Conservation (phyloP, 2,329 filamentous ascomycete species). For the Claviceps digitariae region DNA sequence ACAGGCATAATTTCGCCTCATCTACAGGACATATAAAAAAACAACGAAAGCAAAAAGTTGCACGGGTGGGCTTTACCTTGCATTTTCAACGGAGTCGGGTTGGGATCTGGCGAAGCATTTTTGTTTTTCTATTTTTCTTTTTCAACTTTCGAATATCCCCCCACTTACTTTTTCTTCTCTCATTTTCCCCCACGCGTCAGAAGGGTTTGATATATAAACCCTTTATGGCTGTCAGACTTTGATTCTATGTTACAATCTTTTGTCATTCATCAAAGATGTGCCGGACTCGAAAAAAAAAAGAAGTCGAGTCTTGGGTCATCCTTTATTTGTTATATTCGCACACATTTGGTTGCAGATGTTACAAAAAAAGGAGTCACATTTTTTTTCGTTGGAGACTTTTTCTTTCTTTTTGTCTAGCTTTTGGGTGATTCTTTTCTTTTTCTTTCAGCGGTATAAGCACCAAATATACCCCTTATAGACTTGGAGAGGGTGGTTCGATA, state of each 20-base stretch:
- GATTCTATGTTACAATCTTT: not conserved
- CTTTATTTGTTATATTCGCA: not conserved
- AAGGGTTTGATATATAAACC: not conserved
- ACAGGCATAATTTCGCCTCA: conserved; percentile 12
- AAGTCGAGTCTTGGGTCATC: not conserved
- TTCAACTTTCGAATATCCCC: conserved; percentile 9
- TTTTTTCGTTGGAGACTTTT: conserved; percentile 6
- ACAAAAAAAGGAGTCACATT: conserved; percentile 9
- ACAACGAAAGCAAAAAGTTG: conserved; percentile 6
- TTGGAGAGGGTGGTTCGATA: conserved; percentile 15
- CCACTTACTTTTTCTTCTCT: not conserved
- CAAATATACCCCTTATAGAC: conserved; percentile 27
- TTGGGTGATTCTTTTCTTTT: not conserved
- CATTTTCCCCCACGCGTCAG: not conserved
- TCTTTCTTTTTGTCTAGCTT: not conserved
- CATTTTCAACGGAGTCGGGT: conserved; percentile 5
- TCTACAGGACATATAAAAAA: not conserved
- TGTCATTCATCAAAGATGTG: not conserved
- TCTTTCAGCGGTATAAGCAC: conserved; percentile 16
- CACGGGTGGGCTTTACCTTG: conserved; percentile 6
- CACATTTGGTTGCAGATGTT: not conserved
- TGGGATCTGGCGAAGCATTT: conserved; percentile 1
- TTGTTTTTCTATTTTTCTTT: not conserved
- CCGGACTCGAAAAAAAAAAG: not conserved
- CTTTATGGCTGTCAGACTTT: not conserved